Conservation (phyloP, 2,329 filamentous ascomycete species). For the Colletotrichum nymphaeae region DNA sequence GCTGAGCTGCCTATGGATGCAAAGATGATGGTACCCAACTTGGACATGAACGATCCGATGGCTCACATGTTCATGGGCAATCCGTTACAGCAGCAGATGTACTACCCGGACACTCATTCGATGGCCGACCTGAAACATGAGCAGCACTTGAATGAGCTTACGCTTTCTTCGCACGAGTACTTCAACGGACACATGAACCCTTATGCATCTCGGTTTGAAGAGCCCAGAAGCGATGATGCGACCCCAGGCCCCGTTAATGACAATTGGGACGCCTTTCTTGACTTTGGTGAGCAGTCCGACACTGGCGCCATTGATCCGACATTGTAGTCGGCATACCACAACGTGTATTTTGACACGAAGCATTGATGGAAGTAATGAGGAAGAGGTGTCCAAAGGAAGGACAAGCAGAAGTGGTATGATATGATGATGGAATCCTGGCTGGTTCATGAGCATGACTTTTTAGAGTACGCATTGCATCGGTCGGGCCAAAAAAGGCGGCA, state of each 20-base stretch:
- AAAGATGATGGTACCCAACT: slow-evolving; percentile 52
- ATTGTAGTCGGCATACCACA: slow-evolving; percentile 2
- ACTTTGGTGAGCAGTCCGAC: slow-evolving; percentile 37
- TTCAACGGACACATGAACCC: slow-evolving; percentile 26
- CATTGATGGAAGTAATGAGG: slow-evolving; percentile 42
- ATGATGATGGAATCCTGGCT: slow-evolving; percentile 16
- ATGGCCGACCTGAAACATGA: slow-evolving; percentile 22
- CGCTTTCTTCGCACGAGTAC: slow-evolving; percentile 19
- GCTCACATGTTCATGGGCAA: slow-evolving; percentile 31
- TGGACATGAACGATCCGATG: slow-evolving; percentile 44
- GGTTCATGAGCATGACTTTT: slow-evolving; percentile 36
- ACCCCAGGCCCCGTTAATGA: slow-evolving; percentile 18
- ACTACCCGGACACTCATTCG: slow-evolving; percentile 11
- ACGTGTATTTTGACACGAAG: neutral
- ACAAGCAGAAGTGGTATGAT: slow-evolving; percentile 5
- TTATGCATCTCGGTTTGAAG: slow-evolving; percentile 14
- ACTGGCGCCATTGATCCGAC: slow-evolving; percentile 18
- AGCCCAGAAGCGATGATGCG: neutral
- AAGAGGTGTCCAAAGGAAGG: slow-evolving; percentile 29
- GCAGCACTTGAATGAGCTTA: neutral
- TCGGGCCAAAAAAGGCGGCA: slow-evolving; percentile 25
- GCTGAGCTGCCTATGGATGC: slow-evolving; percentile 54
- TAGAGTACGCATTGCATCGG: slow-evolving; percentile 35
- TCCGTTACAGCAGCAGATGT: slow-evolving; percentile 18
- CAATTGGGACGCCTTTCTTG: slow-evolving; percentile 24